Base-by-base conservation (phyloP, 1,284 basidiomycete species). In the Ceratobasidium theobromae region DNA sequence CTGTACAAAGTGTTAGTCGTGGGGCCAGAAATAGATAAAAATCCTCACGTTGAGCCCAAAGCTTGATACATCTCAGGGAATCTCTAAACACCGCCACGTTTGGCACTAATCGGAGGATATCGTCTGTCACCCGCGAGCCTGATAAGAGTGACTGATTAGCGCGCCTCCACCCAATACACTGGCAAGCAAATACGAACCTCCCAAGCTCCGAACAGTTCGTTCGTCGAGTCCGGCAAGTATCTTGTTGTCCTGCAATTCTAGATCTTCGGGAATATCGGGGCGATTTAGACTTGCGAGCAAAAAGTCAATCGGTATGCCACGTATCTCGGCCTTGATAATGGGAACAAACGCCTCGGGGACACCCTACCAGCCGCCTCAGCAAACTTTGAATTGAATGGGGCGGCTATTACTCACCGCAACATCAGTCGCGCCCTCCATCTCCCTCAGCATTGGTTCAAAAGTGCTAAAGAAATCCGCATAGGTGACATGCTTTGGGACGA, bases 301-400 rank as follows among this genome's bases (percentile, higher is more conserved):
- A 72, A 99, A 88, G 82, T 99, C 97, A 71, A 99, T 85, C 66
- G 94, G 91, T 68, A 99, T 92, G 32, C 95, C 95, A 60, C 85
- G 87, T 68, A 99, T 93, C 75, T 93, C 95, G 58, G 87, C 84
- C 77, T 89, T 93, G 80, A 99, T 91, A 74, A 99, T 86, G 1
- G 96, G 96, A 1, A 99, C 96, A 75, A 89, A 98, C 3, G 96
- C 96, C 70, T 95, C 94, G 2, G 95, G 93, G 0, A 99, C 95
- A 43, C 92, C 90, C 94, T 96, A 68, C n/a, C 12, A 18, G 68
- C 25, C 40, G 40, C 23, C 6, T 41, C n/a, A 53, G 52, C 4
- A 32, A 38, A 45, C 32, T 46, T 43, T 54, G n/a, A 16, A n/a
- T 27, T 21, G 28, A 23, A 53, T 54, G 9, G 21, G 33, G 28